A percentile compares a stretch with the other conserved stretches of the same genome.
Evolutionary conservation across 164 flowering plant species (phyloP).

Genomic region (Taxillus chinensis): DNA sequence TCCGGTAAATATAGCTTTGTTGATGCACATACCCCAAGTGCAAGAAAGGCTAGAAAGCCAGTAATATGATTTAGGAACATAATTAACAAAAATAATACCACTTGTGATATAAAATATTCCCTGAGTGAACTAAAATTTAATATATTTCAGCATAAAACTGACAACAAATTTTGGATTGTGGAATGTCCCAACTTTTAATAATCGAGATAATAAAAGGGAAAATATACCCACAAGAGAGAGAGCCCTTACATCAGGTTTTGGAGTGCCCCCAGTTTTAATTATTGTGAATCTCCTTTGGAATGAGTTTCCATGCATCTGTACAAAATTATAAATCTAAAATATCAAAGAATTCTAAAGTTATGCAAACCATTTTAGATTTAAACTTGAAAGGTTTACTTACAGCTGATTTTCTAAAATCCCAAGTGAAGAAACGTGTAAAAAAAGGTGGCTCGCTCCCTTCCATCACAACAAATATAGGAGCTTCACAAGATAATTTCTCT

Average conservation of each 20-base stretch:
- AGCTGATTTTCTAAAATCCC: slow-evolving; percentile 86
- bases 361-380: background rate
- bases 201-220: background rate
- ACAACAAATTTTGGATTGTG: too few species aligned
- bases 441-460: slow-evolving; percentile 92
- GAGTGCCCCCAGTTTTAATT: slow-evolving; percentile 67
- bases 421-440: slow-evolving; percentile 86
- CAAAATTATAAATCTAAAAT: slow-evolving; percentile 9
- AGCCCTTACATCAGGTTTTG: slow-evolving; percentile 52
- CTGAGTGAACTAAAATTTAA: too few species aligned
- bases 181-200: background rate
- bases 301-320: slow-evolving; percentile 97
- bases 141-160: too few species aligned
- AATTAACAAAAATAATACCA: too few species aligned
- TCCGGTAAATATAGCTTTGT: too few species aligned
- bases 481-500: slow-evolving; percentile 65
- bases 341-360: background rate
- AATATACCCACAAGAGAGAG: background rate
- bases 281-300: slow-evolving; percentile 81
- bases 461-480: slow-evolving; percentile 64
- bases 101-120: too few species aligned
- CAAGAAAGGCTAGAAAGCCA: too few species aligned
- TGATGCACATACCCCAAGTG: too few species aligned
- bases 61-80: too few species aligned
- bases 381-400: slow-evolving; percentile 34